Base-by-base conservation (phyloP, 768 basidiomycete species). In the Xanthoconium purpureum region DNA sequence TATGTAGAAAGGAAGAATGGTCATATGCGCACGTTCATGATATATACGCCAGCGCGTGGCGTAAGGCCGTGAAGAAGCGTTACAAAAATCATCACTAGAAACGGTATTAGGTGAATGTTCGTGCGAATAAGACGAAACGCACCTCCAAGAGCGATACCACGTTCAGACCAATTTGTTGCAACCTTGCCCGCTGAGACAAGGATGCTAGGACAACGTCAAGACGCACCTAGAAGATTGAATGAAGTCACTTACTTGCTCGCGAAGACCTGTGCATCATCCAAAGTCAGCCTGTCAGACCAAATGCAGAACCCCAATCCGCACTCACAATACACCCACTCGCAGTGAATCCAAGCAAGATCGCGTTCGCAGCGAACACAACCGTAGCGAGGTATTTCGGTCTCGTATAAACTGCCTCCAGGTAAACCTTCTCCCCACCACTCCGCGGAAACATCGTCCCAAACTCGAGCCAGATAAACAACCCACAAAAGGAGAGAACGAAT, bases 371-470 rank as follows among this genome's bases (percentile, higher is more conserved):
- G 52, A 82, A 83, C 10, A 82, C 63, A 7, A 78, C 69, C 0
- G 82, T 83, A 2, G 75, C 77, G 2, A 83, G 69, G 49, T 76
- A 78, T 54, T 69, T 74, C 5, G 82, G 82, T 40, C 65, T 73
- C 47, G 64, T 71, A 63, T 83, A 85, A 1, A 81, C 72, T 0
- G 78, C 81, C 61, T 85, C 84, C 20, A 84, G 69, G 58, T 85
- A 84, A 3, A 84, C 83, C 64, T 85, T 84, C 15, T 85, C 84
- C 7, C 83, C 83, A 11, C 84, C 83, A 13, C 80, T 82, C 1
- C 83, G 76, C 5, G 83, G 84, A 56, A 78, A 82, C 84, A 84
- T 85, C 3, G 82, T 81, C 7, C 84, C 84, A 46, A 79, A 79
- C 56, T 85, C 83, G 20, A 85, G 77, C 82, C 82, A 84, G 53